Conservation (phyloP, 2,329 filamentous ascomycete species). For the Alternaria consortialis region DNA sequence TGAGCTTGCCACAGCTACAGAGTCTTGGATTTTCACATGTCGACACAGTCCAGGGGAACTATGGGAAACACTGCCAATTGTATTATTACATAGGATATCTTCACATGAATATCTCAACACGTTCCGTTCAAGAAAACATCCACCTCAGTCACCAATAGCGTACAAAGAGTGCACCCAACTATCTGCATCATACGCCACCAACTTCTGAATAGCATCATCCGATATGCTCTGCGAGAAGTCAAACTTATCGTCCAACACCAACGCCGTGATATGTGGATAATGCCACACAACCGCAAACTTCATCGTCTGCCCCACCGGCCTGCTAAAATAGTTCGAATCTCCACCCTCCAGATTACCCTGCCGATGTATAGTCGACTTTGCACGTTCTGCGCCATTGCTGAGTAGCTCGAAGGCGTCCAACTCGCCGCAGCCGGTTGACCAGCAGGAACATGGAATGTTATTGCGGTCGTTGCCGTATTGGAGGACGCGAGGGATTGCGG, state of each 20-base stretch:
- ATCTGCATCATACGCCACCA: constrained; percentile 47
- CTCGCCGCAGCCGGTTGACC: constrained; percentile 75
- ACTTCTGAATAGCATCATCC: constrained; percentile 44
- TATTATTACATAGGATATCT: neutral
- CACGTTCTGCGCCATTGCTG: constrained; percentile 68
- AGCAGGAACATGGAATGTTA: constrained; percentile 71
- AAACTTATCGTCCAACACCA: constrained; percentile 50
- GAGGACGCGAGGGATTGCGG: constrained; percentile 72
- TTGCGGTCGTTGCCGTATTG: constrained; percentile 68
- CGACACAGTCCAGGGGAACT: neutral
- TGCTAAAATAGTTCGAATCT: constrained; percentile 75
- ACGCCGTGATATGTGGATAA: constrained; percentile 44
- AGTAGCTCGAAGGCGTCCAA: constrained; percentile 80
- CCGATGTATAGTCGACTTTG: constrained; percentile 72
- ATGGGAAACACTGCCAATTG: neutral
- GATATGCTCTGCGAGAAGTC: constrained; percentile 50
- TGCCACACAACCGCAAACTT: constrained; percentile 64
- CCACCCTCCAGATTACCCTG: constrained; percentile 69
- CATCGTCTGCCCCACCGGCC: constrained; percentile 67
- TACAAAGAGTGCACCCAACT: constrained; percentile 53
- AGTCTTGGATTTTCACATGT: neutral
- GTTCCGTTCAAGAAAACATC: neutral
- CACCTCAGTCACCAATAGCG: constrained; percentile 42
- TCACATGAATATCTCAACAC: neutral
- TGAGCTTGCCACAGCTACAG: neutral